Base-by-base conservation (phyloP, 1,284 basidiomycete genomes). In the Cryptococcus sp. region DNA sequence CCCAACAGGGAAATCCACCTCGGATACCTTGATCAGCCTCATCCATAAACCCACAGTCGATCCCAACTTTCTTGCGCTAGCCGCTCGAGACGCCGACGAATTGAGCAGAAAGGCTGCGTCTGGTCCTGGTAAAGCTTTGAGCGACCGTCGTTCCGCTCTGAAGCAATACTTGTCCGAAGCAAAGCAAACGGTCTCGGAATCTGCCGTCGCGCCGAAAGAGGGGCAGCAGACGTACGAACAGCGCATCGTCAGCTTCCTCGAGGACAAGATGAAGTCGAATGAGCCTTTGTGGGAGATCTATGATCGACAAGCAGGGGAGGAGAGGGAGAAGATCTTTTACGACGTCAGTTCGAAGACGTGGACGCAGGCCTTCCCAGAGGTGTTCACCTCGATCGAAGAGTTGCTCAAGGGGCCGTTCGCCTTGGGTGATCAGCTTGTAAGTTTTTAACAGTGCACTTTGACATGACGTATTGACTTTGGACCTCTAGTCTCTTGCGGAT, bases 381-480 rank as follows among this genome's bases (percentile, higher is more conserved):
- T 81, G 1, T 65, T 87, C 35, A 63, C 61, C 10, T 77, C 78
- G 52, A 66, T 86, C 38, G 86, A 85, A 72, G 80, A 81, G 48
- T 82, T 85, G 58, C 82, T 92, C 47, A 82, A 85, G 27, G 89
- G 88, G 0, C 89, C 89, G 1, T 91, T 82, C 70, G 79, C 83
- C 0, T 81, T 92, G 15, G 91, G 91, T 82, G 80, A 75, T 52
- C 74, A 79, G 42, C 57, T 78, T 6, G 79, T 80, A 57, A 63
- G 78, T 71, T 17, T 19, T 35, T 2, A 1, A 10, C 13, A 19
- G 41, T 45, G 13, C 30, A 49, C 41, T 19, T 22, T 38, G 27
- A 10, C 22, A 39, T 30, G 38, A 25, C 35, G 19, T 27, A 19
- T 54, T 11, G 22, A 48, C 23, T 39, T 40, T 46, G 5, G 30